Percentiles rank a stretch among this genome's conserved stretches.
Evolutionary conservation across 768 basidiomycete genomes (phyloP).

Genomic region (Paxillus involutus): DNA sequence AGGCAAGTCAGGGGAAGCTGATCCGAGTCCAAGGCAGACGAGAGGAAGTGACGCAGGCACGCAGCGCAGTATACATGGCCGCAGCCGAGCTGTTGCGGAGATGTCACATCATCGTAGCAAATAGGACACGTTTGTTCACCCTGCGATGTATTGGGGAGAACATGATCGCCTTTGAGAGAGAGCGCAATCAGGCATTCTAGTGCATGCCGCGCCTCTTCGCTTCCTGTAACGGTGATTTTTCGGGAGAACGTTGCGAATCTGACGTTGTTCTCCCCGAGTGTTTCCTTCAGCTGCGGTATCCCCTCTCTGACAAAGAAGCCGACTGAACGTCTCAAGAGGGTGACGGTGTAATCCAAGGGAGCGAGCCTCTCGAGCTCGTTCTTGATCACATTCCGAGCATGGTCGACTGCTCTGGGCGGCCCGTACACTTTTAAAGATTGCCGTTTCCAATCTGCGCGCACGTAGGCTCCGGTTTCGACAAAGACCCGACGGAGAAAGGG

Average conservation of each 20-base stretch:
- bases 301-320: no score
- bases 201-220: conserved; percentile 52
- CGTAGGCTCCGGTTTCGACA: no score
- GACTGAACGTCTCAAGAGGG: no score
- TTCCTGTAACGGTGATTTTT: conserved; percentile 52
- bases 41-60: conserved; percentile 59
- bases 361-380: no score
- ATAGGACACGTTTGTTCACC: conserved; percentile 45
- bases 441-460: no score
- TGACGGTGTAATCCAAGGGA: no score
- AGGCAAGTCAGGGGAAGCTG: conserved; percentile 69
- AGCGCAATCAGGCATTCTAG: conserved; percentile 45
- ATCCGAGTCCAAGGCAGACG: conserved; percentile 52
- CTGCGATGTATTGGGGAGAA: not conserved
- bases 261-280: conserved; percentile 57
- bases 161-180: conserved; percentile 28
- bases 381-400: no score
- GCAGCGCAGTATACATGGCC: conserved; percentile 66
- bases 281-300: no score
- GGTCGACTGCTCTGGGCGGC: no score
- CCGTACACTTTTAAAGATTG: no score
- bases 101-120: conserved; percentile 44
- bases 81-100: conserved; percentile 53
- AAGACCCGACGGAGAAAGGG: no score
- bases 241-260: conserved; percentile 40